phyloP scores from a whole-genome alignment of 495 filamentous ascomycete genomes.

The Aspergillus biplanus region DNA sequence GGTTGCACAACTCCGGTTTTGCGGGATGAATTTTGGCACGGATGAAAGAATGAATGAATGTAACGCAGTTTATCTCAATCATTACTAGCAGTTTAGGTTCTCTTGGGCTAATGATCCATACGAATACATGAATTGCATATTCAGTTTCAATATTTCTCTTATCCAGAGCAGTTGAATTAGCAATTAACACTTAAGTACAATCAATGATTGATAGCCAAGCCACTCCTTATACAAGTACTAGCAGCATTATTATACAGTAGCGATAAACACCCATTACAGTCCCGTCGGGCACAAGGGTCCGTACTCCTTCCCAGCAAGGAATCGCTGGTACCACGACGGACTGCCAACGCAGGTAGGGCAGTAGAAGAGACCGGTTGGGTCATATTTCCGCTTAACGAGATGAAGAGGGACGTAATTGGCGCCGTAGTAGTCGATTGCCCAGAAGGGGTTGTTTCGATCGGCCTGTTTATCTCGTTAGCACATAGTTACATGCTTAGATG shows the following conservation, averaged over 20 bases:
- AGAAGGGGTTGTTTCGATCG: constrained; percentile 24
- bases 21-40: neutral
- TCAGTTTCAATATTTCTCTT: too few species aligned
- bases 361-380: constrained; percentile 57
- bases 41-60: neutral
- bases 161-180: neutral
- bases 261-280: neutral
- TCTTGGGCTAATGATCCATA: neutral
- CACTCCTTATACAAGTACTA: neutral
- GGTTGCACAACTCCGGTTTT: neutral
- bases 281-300: constrained; percentile 19
- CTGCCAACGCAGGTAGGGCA: constrained; percentile 53
- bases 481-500: neutral
- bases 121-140: neutral
- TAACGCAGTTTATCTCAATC: neutral
- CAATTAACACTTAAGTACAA: neutral
- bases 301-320: constrained; percentile 14
- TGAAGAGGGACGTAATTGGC: constrained; percentile 41
- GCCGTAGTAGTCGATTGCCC: constrained; percentile 27
- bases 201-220: neutral
- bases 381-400: constrained; percentile 54
- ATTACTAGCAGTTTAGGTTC: neutral
- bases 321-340: constrained; percentile 40
- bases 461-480: constrained; percentile 9
- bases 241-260: neutral